Evolutionary conservation across 2,329 filamentous ascomycete genomes (phyloP), one percentile per base, ranked within the genome.

Genomic region (Diaporthe citrichinensis): DNA sequence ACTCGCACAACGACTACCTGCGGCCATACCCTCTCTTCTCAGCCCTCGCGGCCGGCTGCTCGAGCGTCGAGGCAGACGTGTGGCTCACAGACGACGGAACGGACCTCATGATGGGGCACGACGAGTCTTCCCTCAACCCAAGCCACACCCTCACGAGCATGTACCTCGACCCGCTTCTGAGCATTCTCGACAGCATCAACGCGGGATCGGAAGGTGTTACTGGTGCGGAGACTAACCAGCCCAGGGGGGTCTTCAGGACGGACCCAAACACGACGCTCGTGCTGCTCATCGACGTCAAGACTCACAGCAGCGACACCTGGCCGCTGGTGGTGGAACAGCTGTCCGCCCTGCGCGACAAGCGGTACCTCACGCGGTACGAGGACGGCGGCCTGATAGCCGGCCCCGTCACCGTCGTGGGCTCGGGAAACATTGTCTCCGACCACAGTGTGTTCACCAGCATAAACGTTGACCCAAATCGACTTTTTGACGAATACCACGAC

Each of bases 1-100:
- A 93, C 80, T 92, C 89, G 2, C 92, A 94, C 80, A 94, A 94
- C 78, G 92, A 94, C 81, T 94, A 94, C 82, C 92, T 90, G 90
- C 88, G 91, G 58, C 85, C 85, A 20, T 85, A 89, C 0, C 92
- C 93, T 0, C 85, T 95, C 3, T 92, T 90, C 78, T 90, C 90
- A 20, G 93, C 92, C 25, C 81, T 92, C 1, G 82, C 85, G 20
- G 87, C 88, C 6, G 90, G 91, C 9, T 93, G 90, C 78, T 89
- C 90, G 7, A 89, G 91, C 10, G 86, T 94, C 6, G 93, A 94
- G 83, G 92, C 92, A 2, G 93, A 95, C 80, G 89, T 94, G 31
- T 94, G 92, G 91, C 84, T 90, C 2, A 88, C 88, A 62, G 86
- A 88, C 71, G 81, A 85, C 51, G 67, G 76, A 34, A 25, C 71